phyloP scores from a whole-genome alignment of 768 basidiomycete genomes.

The Amanita pallidorosea region DNA sequence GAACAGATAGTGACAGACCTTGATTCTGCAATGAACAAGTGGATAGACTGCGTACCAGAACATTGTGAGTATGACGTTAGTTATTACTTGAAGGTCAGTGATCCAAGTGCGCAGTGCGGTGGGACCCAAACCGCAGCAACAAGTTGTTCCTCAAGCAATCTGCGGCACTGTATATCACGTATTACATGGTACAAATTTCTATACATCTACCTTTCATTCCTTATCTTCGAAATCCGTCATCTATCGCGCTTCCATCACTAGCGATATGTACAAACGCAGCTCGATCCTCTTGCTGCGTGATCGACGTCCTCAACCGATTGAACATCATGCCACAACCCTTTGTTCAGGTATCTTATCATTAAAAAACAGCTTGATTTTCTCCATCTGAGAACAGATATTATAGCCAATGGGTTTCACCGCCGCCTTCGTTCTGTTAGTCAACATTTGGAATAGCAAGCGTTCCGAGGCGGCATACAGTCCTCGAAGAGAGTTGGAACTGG shows the following conservation, averaged over 20 bases:
- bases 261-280: constrained; percentile 85
- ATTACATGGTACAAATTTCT: constrained; percentile 50
- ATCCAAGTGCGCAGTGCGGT: no score
- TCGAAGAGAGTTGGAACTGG: constrained; percentile 44
- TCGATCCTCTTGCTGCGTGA: constrained; percentile 59
- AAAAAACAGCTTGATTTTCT: constrained; percentile 1
- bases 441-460: constrained; percentile 52
- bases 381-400: background rate
- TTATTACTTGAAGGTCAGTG: no score
- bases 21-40: constrained; percentile 66
- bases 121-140: constrained; percentile 29
- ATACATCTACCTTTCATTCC: constrained; percentile 79
- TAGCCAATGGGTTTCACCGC: constrained; percentile 26
- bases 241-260: constrained; percentile 41
- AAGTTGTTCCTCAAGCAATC: constrained; percentile 43
- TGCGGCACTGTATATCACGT: constrained; percentile 36
- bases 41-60: constrained; percentile 61
- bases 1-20: constrained; percentile 61
- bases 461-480: constrained; percentile 35
- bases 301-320: constrained; percentile 38
- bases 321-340: constrained; percentile 21
- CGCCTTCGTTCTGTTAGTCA: constrained; percentile 49
- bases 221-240: constrained; percentile 34
- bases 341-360: constrained; percentile 21
- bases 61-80: constrained; percentile 32